Percentiles rank a stretch among this genome's conserved stretches.
Evolutionary conservation across 148 eudicot genomes (phyloP).

Genomic region (Tetragonia tetragonoides): DNA sequence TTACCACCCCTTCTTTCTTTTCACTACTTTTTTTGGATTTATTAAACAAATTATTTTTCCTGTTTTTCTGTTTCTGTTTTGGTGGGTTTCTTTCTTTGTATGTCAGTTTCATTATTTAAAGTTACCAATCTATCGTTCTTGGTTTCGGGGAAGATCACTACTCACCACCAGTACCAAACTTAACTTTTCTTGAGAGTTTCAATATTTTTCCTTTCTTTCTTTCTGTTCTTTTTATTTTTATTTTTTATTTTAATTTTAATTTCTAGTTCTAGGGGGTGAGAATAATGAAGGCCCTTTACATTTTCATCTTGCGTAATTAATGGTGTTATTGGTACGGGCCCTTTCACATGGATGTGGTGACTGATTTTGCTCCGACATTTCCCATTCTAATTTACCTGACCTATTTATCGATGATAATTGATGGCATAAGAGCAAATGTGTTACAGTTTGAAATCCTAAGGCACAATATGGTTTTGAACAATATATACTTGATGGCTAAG

Average conservation of each 20-base stretch:
- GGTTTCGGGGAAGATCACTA: slow-evolving; percentile 10
- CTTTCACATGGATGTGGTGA: slow-evolving; percentile 20
- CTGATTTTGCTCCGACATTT: slow-evolving; percentile 2
- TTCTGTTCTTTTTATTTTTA: not conserved
- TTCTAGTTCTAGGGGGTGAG: not conserved
- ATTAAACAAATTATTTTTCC: not conserved
- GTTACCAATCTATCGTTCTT: slow-evolving; percentile 17
- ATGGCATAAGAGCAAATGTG: not conserved
- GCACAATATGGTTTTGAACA: too few relatives aligned
- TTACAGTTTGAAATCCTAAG: too few relatives aligned
- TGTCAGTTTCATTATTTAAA: slow-evolving; percentile 20
- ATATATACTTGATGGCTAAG: too few relatives aligned
- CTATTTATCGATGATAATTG: not conserved
- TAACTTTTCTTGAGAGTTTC: slow-evolving; percentile 8
- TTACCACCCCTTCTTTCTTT: not conserved
- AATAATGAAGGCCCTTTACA: not conserved
- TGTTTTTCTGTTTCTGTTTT: not conserved
- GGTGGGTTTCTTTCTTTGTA: slow-evolving; percentile 20
- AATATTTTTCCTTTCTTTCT: not conserved
- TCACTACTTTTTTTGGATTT: not conserved
- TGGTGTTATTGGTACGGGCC: not conserved
- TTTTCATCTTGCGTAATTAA: slow-evolving; percentile 17
- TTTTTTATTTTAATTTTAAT: not conserved
- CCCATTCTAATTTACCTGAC: not conserved
- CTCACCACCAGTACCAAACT: slow-evolving; percentile 1